Evolutionary conservation across 2,329 filamentous ascomycete genomes (phyloP).

Genomic region (Coccinonectria pachysandricola): DNA sequence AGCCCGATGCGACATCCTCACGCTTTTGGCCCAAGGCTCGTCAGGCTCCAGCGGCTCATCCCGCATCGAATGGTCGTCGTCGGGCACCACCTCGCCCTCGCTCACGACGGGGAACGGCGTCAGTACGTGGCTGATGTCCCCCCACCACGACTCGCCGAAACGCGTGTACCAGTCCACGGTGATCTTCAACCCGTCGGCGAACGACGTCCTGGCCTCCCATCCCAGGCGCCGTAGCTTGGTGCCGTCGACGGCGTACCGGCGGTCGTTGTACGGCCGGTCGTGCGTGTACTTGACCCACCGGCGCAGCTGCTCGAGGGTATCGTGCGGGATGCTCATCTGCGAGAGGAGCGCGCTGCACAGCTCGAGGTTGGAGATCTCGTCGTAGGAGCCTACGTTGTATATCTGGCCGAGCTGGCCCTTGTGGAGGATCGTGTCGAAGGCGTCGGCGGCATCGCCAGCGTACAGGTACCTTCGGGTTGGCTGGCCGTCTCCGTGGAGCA

Average conservation of each 20-base stretch:
- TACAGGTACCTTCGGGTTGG: constrained; percentile 69
- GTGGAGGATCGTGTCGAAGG: constrained; percentile 76
- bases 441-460: constrained; percentile 69
- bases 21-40: constrained; percentile 11
- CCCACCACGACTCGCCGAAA: constrained; percentile 62
- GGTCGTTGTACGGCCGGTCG: constrained; percentile 71
- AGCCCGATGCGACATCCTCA: no score
- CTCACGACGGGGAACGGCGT: constrained; percentile 56
- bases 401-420: constrained; percentile 62
- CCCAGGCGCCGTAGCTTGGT: constrained; percentile 56
- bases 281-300: constrained; percentile 64
- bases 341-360: constrained; percentile 56
- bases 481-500: constrained; percentile 67
- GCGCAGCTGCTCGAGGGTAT: constrained; percentile 41
- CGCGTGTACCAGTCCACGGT: constrained; percentile 62
- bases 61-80: constrained; percentile 27
- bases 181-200: constrained; percentile 50
- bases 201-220: constrained; percentile 57
- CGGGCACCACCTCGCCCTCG: constrained; percentile 44
- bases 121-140: constrained; percentile 57
- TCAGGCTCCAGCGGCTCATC: constrained; percentile 23
- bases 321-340: constrained; percentile 47
- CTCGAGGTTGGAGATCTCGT: constrained; percentile 66
- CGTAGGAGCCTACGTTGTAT: constrained; percentile 72
- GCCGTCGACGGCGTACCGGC: constrained; percentile 61